These are phyloP conservation scores for Penicillium janthinellum DNA, from an alignment of 2,329 filamentous ascomycete species.

Conservation along the genomic window DNA sequence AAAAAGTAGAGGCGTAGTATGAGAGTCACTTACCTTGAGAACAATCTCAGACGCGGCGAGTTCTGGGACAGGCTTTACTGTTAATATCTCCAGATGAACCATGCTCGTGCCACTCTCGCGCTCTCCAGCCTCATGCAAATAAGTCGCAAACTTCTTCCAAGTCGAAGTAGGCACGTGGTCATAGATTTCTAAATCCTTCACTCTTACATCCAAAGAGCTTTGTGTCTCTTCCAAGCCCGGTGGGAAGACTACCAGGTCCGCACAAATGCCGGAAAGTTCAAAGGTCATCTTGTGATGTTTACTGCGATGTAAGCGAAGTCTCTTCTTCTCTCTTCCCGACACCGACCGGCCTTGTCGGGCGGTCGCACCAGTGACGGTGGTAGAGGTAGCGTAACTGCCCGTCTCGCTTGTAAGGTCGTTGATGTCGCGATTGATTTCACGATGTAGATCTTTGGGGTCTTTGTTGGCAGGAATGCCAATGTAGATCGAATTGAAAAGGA, in stretches of 20 bases:
- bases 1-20: too few species aligned
- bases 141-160: constrained; percentile 97
- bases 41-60: constrained; percentile 89
- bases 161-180: constrained; percentile 94
- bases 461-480: constrained; percentile 87
- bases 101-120: constrained; percentile 85
- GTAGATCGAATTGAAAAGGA: constrained; percentile 98
- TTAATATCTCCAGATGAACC: constrained; percentile 85
- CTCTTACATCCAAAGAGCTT: constrained; percentile 80
- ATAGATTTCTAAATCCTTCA: constrained; percentile 84
- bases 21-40: constrained; percentile 58
- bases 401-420: constrained; percentile 87
- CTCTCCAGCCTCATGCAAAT: constrained; percentile 83
- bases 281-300: constrained; percentile 94
- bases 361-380: constrained; percentile 50
- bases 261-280: constrained; percentile 80
- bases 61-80: constrained; percentile 80
- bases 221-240: constrained; percentile 76
- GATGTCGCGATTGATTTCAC: constrained; percentile 83
- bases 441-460: constrained; percentile 78
- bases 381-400: constrained; percentile 80
- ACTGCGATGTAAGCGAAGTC: constrained; percentile 77
- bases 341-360: constrained; percentile 38
- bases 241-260: constrained; percentile 80
- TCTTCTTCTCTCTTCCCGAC: constrained; percentile 56